phyloP scores from a whole-genome alignment of 1,284 basidiomycete species.

The Pseudozyma tsukubaensis region DNA sequence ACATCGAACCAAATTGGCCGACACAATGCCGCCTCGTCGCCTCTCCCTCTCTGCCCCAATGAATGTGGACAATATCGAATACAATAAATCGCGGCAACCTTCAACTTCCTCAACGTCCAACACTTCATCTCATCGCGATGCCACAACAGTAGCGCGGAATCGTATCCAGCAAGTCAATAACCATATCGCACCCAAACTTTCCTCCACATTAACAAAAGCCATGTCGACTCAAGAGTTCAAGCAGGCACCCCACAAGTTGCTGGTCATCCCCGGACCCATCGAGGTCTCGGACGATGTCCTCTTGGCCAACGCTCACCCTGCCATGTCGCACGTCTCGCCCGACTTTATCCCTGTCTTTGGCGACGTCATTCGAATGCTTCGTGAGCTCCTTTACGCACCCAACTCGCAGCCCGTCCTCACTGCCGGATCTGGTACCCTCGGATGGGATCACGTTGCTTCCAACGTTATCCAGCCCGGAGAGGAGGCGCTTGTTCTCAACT shows the following conservation, averaged over 20 bases:
- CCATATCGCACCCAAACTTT: conserved; percentile 42
- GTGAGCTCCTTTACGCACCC: conserved; percentile 75
- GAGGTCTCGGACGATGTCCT: conserved; percentile 82
- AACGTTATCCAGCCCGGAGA: conserved; percentile 85
- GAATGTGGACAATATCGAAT: conserved; percentile 22
- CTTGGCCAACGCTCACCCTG: conserved; percentile 65
- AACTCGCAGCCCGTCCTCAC: conserved; percentile 77
- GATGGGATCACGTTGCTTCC: conserved; percentile 76
- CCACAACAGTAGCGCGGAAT: conserved; percentile 26
- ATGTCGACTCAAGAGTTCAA: conserved; percentile 59
- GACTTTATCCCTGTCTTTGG: conserved; percentile 92
- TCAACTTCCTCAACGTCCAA: conserved; percentile 25
- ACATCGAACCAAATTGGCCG: not conserved
- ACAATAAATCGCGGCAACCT: conserved; percentile 23
- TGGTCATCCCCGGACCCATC: conserved; percentile 81
- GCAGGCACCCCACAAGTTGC: conserved; percentile 65
- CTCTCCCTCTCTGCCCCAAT: conserved; percentile 44
- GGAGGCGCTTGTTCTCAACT: conserved; percentile 81
- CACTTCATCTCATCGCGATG: conserved; percentile 6
- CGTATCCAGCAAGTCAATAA: conserved; percentile 46
- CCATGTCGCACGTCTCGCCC: conserved; percentile 80
- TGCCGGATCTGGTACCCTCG: conserved; percentile 92
- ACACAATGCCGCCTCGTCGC: conserved; percentile 28
- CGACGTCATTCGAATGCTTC: conserved; percentile 87
- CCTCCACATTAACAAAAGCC: conserved; percentile 42